Percentiles rank a stretch among this genome's conserved stretches.
phyloP scores from a whole-genome alignment of 176 grass and related monocot genomes.

The Dendrocalamus sinicus region DNA sequence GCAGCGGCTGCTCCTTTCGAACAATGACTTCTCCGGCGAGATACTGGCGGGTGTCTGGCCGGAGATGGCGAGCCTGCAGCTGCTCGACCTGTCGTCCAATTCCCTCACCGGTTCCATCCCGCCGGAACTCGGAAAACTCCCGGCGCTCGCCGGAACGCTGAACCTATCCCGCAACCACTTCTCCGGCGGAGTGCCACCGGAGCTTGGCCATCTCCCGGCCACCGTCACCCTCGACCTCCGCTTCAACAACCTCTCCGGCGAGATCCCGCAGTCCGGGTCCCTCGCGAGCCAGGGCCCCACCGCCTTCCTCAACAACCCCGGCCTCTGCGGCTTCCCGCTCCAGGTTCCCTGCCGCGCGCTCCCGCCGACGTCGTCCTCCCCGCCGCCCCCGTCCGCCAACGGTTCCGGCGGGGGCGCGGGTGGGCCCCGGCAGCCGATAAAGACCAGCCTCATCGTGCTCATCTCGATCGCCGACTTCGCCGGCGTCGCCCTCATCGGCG shows the following conservation, averaged over 20 bases:
- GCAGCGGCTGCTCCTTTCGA: constrained; percentile 54
- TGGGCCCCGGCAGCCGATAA: constrained; percentile 40
- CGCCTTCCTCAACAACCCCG: constrained; percentile 78
- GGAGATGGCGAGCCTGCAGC: constrained; percentile 61
- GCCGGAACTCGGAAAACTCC: constrained; percentile 56
- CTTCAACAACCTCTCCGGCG: constrained; percentile 88
- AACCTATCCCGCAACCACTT: constrained; percentile 79
- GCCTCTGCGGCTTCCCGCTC: constrained; percentile 83
- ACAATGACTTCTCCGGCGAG: constrained; percentile 52
- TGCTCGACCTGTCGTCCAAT: constrained; percentile 81
- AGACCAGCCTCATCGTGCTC: constrained; percentile 61
- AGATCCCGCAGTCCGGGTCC: constrained; percentile 74
- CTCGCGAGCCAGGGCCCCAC: constrained; percentile 83
- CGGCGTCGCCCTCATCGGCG: constrained; percentile 68
- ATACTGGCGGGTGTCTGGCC: constrained; percentile 54
- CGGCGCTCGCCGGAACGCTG: constrained; percentile 65
- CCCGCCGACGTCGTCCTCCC: constrained; percentile 17
- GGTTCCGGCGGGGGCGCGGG: not conserved
- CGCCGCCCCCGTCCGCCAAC: not conserved
- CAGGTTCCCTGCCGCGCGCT: constrained; percentile 68
- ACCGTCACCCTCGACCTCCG: constrained; percentile 79
- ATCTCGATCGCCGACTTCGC: constrained; percentile 71
- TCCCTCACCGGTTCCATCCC: constrained; percentile 62
- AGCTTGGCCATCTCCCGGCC: constrained; percentile 65
- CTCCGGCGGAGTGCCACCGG: constrained; percentile 57